These are phyloP conservation scores for Neofusicoccum umdonicola DNA, from an alignment of 2,329 filamentous ascomycete species.

Conservation along the genomic window DNA sequence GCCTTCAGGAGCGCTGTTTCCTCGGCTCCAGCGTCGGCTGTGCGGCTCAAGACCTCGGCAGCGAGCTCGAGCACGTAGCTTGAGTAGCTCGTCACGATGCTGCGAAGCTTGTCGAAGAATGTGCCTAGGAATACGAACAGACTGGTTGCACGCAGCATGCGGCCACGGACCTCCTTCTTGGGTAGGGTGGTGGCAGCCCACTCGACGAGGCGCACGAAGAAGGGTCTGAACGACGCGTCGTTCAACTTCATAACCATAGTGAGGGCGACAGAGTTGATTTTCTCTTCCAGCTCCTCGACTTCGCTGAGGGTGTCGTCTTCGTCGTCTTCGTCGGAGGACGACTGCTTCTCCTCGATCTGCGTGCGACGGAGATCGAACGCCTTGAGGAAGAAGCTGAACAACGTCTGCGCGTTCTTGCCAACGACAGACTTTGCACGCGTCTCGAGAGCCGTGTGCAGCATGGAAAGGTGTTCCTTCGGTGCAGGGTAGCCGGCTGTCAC, in stretches of 20 bases:
- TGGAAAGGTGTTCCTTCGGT: slow-evolving; percentile 64
- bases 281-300: slow-evolving; percentile 61
- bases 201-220: slow-evolving; percentile 83
- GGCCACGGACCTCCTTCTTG: slow-evolving; percentile 60
- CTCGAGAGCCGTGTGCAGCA: slow-evolving; percentile 70
- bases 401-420: slow-evolving; percentile 67
- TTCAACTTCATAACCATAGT: slow-evolving; percentile 97
- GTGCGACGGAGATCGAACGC: slow-evolving; percentile 65
- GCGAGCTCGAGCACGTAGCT: slow-evolving; percentile 78
- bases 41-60: slow-evolving; percentile 56
- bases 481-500: slow-evolving; percentile 61
- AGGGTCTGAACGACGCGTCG: slow-evolving; percentile 85
- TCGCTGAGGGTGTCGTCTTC: slow-evolving; percentile 49
- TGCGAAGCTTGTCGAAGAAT: slow-evolving; percentile 86
- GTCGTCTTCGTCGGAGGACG: slow-evolving; percentile 32
- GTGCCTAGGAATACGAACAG: slow-evolving; percentile 76
- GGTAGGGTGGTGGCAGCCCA: slow-evolving; percentile 66
- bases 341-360: slow-evolving; percentile 26
- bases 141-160: slow-evolving; percentile 64
- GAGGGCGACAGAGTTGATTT: slow-evolving; percentile 68
- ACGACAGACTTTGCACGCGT: slow-evolving; percentile 75
- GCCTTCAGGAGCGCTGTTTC: slow-evolving; percentile 60
- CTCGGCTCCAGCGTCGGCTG: slow-evolving; percentile 24
- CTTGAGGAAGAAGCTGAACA: slow-evolving; percentile 62
- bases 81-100: slow-evolving; percentile 89